Conservation (phyloP, 192 early-diverging fungal species). For the Paraglomus brasilianum region DNA sequence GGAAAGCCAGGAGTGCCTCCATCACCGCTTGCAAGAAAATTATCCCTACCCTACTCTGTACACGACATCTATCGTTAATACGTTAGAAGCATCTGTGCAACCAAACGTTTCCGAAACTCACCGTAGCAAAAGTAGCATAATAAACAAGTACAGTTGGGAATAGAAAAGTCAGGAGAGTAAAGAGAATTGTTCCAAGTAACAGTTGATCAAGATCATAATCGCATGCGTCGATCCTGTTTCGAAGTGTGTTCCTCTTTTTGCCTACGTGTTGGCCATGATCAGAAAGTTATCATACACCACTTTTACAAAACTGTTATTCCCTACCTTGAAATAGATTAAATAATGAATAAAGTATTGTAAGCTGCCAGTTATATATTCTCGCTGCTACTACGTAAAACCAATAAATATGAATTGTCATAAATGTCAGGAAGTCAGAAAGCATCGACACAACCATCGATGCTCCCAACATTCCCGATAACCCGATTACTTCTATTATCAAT, state of each 20-base stretch:
- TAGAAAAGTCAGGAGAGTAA: constrained; percentile 89
- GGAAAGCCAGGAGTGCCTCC: constrained; percentile 82
- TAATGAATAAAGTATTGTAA: constrained; percentile 77
- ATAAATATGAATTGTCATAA: constrained; percentile 89
- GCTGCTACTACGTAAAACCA: constrained; percentile 94
- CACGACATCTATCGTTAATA: neutral
- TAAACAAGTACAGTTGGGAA: constrained; percentile 96
- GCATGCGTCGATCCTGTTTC: constrained; percentile 90
- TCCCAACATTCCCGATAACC: constrained; percentile 75
- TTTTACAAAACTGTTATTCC: constrained; percentile 10
- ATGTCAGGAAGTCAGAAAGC: constrained; percentile 77
- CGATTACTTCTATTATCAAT: constrained; percentile 66
- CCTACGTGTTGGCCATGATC: constrained; percentile 41
- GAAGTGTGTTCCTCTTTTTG: constrained; percentile 80
- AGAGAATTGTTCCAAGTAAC: constrained; percentile 89
- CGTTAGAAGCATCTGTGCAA: no score
- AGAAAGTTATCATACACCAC: neutral
- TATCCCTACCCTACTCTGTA: constrained; percentile 74
- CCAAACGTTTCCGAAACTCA: constrained; percentile 35
- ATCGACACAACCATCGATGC: constrained; percentile 83
- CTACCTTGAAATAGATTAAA: constrained; percentile 91
- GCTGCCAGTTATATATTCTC: constrained; percentile 91
- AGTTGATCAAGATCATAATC: constrained; percentile 96
- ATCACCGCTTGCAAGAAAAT: constrained; percentile 76
- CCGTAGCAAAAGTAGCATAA: constrained; percentile 85